Evolutionary conservation across 306 rosid genomes (phyloP), one percentile per base, ranked within the genome.

Genomic region (Gleditsia sinensis): DNA sequence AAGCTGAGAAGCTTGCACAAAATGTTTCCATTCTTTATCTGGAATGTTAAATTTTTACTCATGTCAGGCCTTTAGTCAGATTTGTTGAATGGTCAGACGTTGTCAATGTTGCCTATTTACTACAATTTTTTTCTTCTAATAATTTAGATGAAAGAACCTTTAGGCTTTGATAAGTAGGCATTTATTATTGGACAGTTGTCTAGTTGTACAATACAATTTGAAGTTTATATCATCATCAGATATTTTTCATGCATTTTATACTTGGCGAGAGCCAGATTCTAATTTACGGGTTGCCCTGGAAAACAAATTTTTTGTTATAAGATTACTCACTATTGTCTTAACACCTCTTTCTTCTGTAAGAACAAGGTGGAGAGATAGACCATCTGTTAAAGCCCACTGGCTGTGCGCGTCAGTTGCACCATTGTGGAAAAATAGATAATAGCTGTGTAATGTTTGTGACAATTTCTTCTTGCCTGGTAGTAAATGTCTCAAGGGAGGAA

Each of bases 241-340:
- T 63, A 23, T 64, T 63, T 70, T 43, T 46, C 58, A 48, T 76
- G 68, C 70, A 43, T 71, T 46, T 28, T 77, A 45, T 30, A 36
- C 17, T 69, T 14, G 21, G 21, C 9, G n/a, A 60, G 67, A 21
- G 2, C 21, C 55, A n/a, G 63, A 39, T 9, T 45, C 48, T 17
- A 57, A 14, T 13, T 34, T 23, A 33, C 67, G 58, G 23, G 58
- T 60, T 7, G 46, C 5, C 17, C 9, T 57, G 56, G 55, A 16
- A 24, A 71, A 7, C 59, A 13, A 17, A 46, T 25, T 8, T 2
- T 27, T 55, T 28, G 58, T 66, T 57, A 43, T 78, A 59, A 46
- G 30, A 66, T 43, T 43, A 36, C 36, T 80, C 6, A 42, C 66
- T 37, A 58, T 36, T 48, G 53, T 37, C 49, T 20, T 59, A 30